These are phyloP conservation scores for Austropuccinia psidii DNA, from an alignment of 1,284 basidiomycete genomes.

Conservation along the genomic window DNA sequence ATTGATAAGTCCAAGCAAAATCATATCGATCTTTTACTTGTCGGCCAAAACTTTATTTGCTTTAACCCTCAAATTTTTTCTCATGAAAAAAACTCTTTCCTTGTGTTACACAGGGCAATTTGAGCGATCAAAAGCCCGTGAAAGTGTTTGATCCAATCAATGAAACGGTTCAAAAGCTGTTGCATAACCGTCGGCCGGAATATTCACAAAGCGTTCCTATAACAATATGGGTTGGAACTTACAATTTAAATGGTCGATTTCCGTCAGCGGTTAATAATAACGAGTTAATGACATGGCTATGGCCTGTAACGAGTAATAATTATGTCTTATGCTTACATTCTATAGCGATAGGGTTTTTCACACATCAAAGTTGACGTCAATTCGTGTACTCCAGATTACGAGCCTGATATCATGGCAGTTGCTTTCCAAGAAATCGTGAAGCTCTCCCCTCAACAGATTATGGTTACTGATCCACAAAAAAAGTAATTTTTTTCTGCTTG, in stretches of 20 bases:
- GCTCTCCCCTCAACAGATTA: slow-evolving; percentile 89
- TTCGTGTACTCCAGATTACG: slow-evolving; percentile 45
- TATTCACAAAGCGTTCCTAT: slow-evolving; percentile 73
- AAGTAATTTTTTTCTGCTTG: slow-evolving; percentile 52
- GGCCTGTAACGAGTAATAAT: slow-evolving; percentile 44
- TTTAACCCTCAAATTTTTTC: background rate
- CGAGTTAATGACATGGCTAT: slow-evolving; percentile 79
- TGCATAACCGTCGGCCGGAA: slow-evolving; percentile 66
- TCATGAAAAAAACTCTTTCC: background rate
- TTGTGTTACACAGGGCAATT: slow-evolving; percentile 62
- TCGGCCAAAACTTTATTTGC: slow-evolving; percentile 47
- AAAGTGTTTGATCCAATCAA: slow-evolving; percentile 90
- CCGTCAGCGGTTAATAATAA: slow-evolving; percentile 59
- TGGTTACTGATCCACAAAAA: slow-evolving; percentile 89
- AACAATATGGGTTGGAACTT: slow-evolving; percentile 78
- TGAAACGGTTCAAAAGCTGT: slow-evolving; percentile 66
- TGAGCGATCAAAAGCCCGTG: slow-evolving; percentile 77
- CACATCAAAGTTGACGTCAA: background rate
- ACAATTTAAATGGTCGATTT: slow-evolving; percentile 83
- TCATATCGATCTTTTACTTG: slow-evolving; percentile 90
- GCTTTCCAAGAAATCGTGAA: slow-evolving; percentile 98
- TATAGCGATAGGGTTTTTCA: slow-evolving; percentile 41
- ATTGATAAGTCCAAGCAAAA: slow-evolving; percentile 90
- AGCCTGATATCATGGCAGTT: slow-evolving; percentile 81
- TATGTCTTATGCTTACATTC: background rate